Evolutionary conservation across 208 protist species (phyloP), one percentile per base, ranked within the genome.

Genomic region (Leishmania lainsoni): DNA sequence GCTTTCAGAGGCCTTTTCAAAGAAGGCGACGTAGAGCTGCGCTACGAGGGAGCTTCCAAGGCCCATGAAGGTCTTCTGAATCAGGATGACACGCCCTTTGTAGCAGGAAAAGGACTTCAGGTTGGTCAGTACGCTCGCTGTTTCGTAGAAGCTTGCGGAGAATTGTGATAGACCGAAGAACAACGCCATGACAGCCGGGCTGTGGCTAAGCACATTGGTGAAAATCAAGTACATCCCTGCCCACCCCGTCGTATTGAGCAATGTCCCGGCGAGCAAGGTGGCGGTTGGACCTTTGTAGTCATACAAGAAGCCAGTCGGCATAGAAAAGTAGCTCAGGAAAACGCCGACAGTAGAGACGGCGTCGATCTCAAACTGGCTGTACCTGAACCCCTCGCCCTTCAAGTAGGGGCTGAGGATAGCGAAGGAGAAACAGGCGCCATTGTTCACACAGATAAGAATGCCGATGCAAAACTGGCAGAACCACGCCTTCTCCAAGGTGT

Each of bases 11-110:
- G 51, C 68, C 26, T 76, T 84, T 72, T 92, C 87, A 78, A 96
- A 94, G 66, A 96, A 95, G 39, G 90, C 89, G 68, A 93, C 63
- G 83, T 95, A 92, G 20, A 96, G 81, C 56, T 95, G 91, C 8
- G 90, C 91, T 35, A 96, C 90, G 3, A 96, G 73, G 8, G 91
- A 90, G 78, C 88, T 95, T 58, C 93, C 93, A 14, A 96, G 87
- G 22, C 93, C 93, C 93, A 96, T 96, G 76, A 95, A 96, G 6
- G 93, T 96, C 78, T 96, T 96, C 69, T 96, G 93, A 49, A 96
- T 95, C 9, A 96, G 69, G 42, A 96, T 86, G 5, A 96, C 93
- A 39, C 91, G 86, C 22, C 93, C 93, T 49, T 92, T 87, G 54
- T 96, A 94, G 77, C 90, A 94, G 12, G 87, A 91, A 72, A 96